phyloP scores from a whole-genome alignment of 1,284 basidiomycete genomes.

The Microstroma glucosiphilum region DNA sequence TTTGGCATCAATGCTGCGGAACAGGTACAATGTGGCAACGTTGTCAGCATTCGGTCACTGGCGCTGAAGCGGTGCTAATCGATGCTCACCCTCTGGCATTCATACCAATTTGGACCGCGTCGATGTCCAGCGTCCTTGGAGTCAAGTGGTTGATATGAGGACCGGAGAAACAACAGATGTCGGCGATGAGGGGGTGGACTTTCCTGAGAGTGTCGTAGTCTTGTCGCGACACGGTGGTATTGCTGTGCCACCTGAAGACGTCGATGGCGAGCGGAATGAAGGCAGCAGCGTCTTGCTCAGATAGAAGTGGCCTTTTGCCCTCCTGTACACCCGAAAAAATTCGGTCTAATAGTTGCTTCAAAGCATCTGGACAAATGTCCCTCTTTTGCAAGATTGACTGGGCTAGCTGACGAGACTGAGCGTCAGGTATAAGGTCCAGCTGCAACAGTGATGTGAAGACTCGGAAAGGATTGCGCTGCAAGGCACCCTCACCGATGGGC shows the following conservation, averaged over 20 bases:
- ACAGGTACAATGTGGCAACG: too few relatives aligned
- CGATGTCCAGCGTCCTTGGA: slow-evolving; percentile 53
- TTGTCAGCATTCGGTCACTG: too few relatives aligned
- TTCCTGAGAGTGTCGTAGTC: slow-evolving; percentile 48
- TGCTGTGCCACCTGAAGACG: slow-evolving; percentile 53
- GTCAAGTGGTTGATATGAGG: slow-evolving; percentile 56
- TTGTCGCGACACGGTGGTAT: slow-evolving; percentile 44
- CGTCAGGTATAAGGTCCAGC: neutral
- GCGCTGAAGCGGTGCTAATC: too few relatives aligned
- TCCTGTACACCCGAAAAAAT: neutral
- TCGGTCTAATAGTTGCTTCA: neutral
- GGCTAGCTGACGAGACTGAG: neutral
- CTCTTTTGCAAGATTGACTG: neutral
- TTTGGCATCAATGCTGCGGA: neutral
- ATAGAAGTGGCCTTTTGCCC: slow-evolving; percentile 28
- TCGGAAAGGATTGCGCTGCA: neutral
- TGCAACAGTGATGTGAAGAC: neutral
- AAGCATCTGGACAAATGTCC: neutral
- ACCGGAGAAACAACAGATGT: slow-evolving; percentile 53
- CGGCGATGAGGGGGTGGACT: slow-evolving; percentile 52
- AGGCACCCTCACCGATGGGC: neutral
- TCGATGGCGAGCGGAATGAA: slow-evolving; percentile 51
- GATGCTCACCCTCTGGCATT: neutral
- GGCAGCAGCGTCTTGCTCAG: slow-evolving; percentile 16
- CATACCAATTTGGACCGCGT: slow-evolving; percentile 52